phyloP scores from a whole-genome alignment of 2,329 filamentous ascomycete species.

The Aulographum hederae region DNA sequence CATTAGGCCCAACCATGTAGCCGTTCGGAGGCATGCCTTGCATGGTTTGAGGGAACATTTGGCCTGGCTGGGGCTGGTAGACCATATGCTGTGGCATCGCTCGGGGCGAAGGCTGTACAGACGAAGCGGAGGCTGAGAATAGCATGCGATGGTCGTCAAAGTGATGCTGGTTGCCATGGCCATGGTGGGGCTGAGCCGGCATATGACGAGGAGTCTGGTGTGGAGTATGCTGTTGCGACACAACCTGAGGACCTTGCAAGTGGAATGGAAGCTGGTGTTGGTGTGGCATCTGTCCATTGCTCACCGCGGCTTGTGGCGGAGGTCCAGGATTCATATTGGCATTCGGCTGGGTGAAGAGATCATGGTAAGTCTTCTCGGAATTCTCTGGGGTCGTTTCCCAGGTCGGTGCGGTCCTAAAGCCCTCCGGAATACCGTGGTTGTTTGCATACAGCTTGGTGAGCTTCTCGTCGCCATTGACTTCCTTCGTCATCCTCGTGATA shows the following conservation, averaged over 20 bases:
- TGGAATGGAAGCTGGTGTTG: slow-evolving; percentile 73
- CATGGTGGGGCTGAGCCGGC: slow-evolving; percentile 56
- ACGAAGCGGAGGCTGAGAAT: slow-evolving; percentile 67
- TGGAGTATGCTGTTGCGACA: slow-evolving; percentile 50
- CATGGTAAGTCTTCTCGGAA: slow-evolving; percentile 57
- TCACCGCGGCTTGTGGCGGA: slow-evolving; percentile 40
- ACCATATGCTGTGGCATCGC: slow-evolving; percentile 51
- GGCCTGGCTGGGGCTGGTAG: slow-evolving; percentile 44
- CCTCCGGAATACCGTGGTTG: slow-evolving; percentile 67
- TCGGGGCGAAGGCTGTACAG: slow-evolving; percentile 64
- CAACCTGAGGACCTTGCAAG: slow-evolving; percentile 52
- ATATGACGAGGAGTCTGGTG: slow-evolving; percentile 65
- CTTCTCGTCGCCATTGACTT: slow-evolving; percentile 27
- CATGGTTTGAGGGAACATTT: slow-evolving; percentile 39
- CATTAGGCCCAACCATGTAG: slow-evolving; percentile 49
- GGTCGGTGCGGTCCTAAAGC: slow-evolving; percentile 68
- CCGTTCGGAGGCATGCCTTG: slow-evolving; percentile 19
- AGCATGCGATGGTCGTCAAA: slow-evolving; percentile 76
- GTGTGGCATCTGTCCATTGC: slow-evolving; percentile 54
- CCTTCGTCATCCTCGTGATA: slow-evolving; percentile 54
- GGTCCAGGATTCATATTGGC: slow-evolving; percentile 35
- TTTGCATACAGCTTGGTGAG: slow-evolving; percentile 45
- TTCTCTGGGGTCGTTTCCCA: slow-evolving; percentile 61
- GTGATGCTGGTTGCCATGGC: slow-evolving; percentile 43
- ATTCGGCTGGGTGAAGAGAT: slow-evolving; percentile 49